Conservation (phyloP, 306 rosid genomes). For the Fragaria iinumae region DNA sequence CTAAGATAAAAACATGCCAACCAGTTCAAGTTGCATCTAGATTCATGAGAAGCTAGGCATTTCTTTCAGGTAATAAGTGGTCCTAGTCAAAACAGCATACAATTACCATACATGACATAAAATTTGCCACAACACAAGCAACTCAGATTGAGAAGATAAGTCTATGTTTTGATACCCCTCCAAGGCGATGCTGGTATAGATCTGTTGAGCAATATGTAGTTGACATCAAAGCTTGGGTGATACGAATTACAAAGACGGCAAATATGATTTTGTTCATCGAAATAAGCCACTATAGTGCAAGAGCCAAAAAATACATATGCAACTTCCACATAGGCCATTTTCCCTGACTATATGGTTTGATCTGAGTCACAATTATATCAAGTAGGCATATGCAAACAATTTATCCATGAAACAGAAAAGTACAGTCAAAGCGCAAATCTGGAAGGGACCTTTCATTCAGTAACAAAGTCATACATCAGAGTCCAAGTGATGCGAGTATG, state of each 20-base stretch:
- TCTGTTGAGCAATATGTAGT: conserved; percentile 78
- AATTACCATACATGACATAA: background rate
- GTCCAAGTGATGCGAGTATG: no score
- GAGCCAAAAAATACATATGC: background rate
- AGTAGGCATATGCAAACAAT: background rate
- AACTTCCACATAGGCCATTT: background rate
- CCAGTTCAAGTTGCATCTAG: background rate
- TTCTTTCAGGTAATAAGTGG: background rate
- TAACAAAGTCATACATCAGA: conserved; percentile 23
- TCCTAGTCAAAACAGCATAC: background rate
- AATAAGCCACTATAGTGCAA: background rate
- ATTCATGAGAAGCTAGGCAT: background rate
- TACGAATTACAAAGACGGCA: conserved; percentile 83
- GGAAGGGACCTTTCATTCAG: conserved; percentile 36
- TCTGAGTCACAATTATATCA: background rate
- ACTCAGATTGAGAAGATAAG: conserved; percentile 23
- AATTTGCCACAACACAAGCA: no score
- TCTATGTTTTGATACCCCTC: conserved; percentile 53
- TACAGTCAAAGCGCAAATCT: conserved; percentile 30
- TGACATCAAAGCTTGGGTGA: conserved; percentile 83
- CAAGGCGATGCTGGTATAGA: conserved; percentile 69
- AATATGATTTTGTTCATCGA: background rate
- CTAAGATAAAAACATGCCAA: background rate
- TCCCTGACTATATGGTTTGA: background rate
- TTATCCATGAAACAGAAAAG: background rate